Base-by-base conservation (phyloP, 2,329 filamentous ascomycete genomes). In the Thermomyces lanuginosus region DNA sequence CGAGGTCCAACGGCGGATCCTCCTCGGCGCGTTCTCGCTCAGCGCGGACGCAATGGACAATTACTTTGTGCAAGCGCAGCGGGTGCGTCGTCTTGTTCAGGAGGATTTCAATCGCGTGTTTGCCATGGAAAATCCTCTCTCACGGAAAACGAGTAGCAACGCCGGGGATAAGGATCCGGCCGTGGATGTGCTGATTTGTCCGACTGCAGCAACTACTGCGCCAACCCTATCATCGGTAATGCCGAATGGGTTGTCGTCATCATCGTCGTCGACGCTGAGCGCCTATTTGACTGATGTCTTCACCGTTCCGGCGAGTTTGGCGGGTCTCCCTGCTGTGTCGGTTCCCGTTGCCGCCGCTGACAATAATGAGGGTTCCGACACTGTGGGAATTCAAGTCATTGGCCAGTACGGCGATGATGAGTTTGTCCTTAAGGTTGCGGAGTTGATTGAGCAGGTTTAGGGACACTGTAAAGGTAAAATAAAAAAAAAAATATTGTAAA, bases 41-140 rank as follows among this genome's bases (percentile, higher is more conserved):
- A 92, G 81, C 52, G 84, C 86, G 0, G 72, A 78, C 34, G 83
- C 83, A 6, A 89, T 91, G 45, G 78, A 92, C 50, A 98, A 95
- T 49, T 93, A 95, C 53, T 98, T 98, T 45, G 69, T 92, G 35
- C 78, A 92, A 48, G 89, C 89, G 23, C 89, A 98, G 55, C 76
- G 76, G 37, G 71, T 93, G 20, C 75, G 89, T 1, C 67, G 81
- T 29, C 60, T 92, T 10, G 80, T 98, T 2, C 76, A 89, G 46
- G 60, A 62, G 17, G 89, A 98, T 45, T 98, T 98, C 48, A 72
- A 95, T 51, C 56, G 64, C 2, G 73, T 80, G 1, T 93, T 98
- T 46, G 52, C 56, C 9, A 53, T 71, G 22, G 55, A 57, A 3
- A 84, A 92, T 44, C 77, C 76, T 3, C 61, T 95, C n/a, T n/a